Evolutionary conservation across 2,329 filamentous ascomycete species (phyloP).

Genomic region (Sclerotinia sclerotiorum): DNA sequence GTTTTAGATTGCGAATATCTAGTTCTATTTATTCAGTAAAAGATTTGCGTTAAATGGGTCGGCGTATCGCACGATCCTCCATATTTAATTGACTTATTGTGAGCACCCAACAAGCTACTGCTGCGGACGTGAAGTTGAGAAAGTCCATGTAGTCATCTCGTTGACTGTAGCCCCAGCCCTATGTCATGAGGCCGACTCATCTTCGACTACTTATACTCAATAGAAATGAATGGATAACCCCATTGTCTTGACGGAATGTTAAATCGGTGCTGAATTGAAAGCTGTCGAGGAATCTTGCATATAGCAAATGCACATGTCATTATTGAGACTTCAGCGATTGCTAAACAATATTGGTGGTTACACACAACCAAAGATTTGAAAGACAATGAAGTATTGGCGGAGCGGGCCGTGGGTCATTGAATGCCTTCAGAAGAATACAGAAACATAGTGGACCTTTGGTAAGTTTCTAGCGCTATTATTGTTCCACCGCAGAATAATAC

Average conservation of each 20-base stretch:
- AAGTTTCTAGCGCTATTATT: constrained; percentile 4
- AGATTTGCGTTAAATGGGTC: not conserved
- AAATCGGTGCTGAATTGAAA: not conserved
- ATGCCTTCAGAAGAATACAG: not conserved
- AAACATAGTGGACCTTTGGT: not conserved
- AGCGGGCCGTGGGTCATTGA: constrained; percentile 1
- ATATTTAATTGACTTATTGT: not conserved
- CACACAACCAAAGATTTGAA: constrained; percentile 11
- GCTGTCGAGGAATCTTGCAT: not conserved
- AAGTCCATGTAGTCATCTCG: constrained; percentile 3
- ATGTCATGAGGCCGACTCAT: constrained; percentile 15
- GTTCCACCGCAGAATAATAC: constrained; percentile 1
- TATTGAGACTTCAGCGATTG: constrained; percentile 3
- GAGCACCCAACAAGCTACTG: constrained; percentile 6
- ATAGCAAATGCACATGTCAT: constrained; percentile 5
- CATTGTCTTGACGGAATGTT: not conserved
- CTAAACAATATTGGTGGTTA: constrained; percentile 11
- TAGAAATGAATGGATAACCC: not conserved
- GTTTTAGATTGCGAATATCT: constrained; percentile 2
- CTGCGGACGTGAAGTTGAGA: constrained; percentile 2
- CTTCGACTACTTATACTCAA: not conserved
- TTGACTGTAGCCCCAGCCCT: constrained; percentile 16
- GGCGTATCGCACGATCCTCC: constrained; percentile 7
- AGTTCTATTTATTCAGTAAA: not conserved
- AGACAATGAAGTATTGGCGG: constrained; percentile 18